Conservation (phyloP, 1,139 yeast species). For the Kodamaea derodonti region DNA sequence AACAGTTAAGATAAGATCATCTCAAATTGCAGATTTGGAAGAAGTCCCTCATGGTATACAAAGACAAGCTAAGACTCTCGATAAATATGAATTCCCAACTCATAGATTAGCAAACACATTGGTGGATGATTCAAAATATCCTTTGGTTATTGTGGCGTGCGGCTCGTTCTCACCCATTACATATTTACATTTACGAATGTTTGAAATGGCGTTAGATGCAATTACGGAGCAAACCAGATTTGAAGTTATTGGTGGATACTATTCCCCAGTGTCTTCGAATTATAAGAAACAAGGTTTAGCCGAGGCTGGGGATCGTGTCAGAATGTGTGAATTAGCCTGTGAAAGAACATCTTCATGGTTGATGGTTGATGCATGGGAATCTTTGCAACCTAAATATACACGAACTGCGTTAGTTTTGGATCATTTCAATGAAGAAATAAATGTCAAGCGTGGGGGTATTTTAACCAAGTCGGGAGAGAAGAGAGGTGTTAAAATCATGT, state of each 20-base stretch:
- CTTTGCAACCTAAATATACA: slow-evolving; percentile 84
- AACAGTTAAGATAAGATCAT: slow-evolving; percentile 50
- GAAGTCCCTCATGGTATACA: slow-evolving; percentile 94
- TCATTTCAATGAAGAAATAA: slow-evolving; percentile 93
- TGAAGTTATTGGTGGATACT: slow-evolving; percentile 95
- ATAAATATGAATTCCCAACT: slow-evolving; percentile 74
- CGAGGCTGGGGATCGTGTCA: slow-evolving; percentile 79
- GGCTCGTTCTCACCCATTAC: slow-evolving; percentile 97
- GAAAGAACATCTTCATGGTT: slow-evolving; percentile 96
- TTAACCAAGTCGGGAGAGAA: slow-evolving; percentile 65
- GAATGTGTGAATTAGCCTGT: slow-evolving; percentile 98
- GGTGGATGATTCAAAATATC: slow-evolving; percentile 74
- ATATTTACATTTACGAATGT: slow-evolving; percentile 90
- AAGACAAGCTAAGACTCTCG: slow-evolving; percentile 72
- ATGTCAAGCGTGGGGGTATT: slow-evolving; percentile 87
- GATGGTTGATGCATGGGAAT: slow-evolving; percentile 99
- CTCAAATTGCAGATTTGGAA: slow-evolving; percentile 87
- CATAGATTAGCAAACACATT: slow-evolving; percentile 76
- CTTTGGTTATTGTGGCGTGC: slow-evolving; percentile 93
- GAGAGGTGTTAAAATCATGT: slow-evolving; percentile 90
- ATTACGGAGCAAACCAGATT: slow-evolving; percentile 87
- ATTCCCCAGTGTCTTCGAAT: slow-evolving; percentile 95
- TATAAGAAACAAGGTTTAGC: slow-evolving; percentile 94
- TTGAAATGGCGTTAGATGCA: slow-evolving; percentile 97
- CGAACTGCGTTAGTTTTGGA: slow-evolving; percentile 94